Evolutionary conservation across 78 protist genomes (phyloP).

Genomic region (Cavenderia fasciculata): DNA sequence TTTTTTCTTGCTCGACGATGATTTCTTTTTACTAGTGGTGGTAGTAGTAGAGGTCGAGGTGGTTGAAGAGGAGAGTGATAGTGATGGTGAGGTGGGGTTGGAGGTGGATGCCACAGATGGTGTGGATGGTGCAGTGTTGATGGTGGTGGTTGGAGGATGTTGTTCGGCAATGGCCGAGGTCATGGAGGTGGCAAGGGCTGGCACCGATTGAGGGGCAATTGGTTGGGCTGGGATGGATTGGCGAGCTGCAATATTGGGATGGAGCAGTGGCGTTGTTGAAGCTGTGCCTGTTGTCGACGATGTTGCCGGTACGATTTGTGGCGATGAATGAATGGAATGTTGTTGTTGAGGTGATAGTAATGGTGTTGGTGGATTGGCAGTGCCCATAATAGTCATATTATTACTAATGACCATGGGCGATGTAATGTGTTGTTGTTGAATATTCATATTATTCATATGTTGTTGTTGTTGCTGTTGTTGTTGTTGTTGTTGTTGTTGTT

Average conservation of each 20-base stretch:
- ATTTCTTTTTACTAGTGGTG: no score
- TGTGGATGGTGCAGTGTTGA: neutral
- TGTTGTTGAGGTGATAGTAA: neutral
- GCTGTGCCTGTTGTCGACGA: neutral
- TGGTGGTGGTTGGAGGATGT: neutral
- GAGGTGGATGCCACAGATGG: neutral
- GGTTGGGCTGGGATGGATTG: neutral
- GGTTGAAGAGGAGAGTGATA: neutral
- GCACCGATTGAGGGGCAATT: neutral
- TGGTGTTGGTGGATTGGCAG: neutral
- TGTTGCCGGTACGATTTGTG: neutral
- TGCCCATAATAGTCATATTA: no score
- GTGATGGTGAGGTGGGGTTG: neutral
- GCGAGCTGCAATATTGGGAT: no score
- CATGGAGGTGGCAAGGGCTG: neutral
- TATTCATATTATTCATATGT: no score
- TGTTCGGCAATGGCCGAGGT: neutral
- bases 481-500: conserved; percentile 3
- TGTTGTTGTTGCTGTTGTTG: neutral
- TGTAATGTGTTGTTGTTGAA: no score
- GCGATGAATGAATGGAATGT: neutral
- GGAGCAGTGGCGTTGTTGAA: neutral
- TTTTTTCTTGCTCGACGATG: neutral
- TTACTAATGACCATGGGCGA: no score
- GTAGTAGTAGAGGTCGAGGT: neutral